Base-by-base conservation (phyloP, 2,329 filamentous ascomycete genomes). In the Alternaria brassicae region DNA sequence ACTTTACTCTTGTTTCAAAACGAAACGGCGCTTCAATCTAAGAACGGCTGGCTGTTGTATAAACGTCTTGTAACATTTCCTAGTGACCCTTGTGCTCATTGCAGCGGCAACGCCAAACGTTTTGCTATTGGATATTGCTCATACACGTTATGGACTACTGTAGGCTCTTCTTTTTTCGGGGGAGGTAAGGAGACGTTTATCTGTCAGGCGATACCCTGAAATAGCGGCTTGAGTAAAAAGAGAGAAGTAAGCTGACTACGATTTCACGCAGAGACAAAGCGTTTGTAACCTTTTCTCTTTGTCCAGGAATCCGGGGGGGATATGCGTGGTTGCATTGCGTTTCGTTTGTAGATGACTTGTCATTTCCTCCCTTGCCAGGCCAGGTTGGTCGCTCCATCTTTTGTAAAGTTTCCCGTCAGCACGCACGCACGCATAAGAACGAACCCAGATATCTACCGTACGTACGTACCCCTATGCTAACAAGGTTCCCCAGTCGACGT, bases 121-220 rank as follows among this genome's bases (percentile, higher is more conserved):
- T 48, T 48, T 23, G 30, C 37, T 12, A 23, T 40, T 15, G 28
- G 44, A 48, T 36, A 48, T 34, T 48, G 44, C 30, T 30, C 23
- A 48, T 48, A 36, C 44, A 48, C 12, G 27, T 34, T 48, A 48
- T 48, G n/a, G n/a, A n/a, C n/a, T n/a, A 27, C 40, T 44, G 15
- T 44, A 15, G 15, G 40, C 15, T 23, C 40, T 41, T n/a, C n/a
- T 41, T 36, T 40, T 23, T 41, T 19, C 17, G 39, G 39, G 23
- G 39, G 39, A 21, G 23, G 21, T 9, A 17, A 40, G 21, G 19
- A 21, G 19, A 23, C 21, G 39, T 30, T 30, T 30, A 9, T 30
- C n/a, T n/a, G n/a, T n/a, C n/a, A n/a, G 8, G 28, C 28, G 28
- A 7, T 27, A 27, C 4, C 6, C 28, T 30, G 28, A 10, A 30